phyloP scores from a whole-genome alignment of 495 filamentous ascomycete species.

The Wilcoxina mikolae region DNA sequence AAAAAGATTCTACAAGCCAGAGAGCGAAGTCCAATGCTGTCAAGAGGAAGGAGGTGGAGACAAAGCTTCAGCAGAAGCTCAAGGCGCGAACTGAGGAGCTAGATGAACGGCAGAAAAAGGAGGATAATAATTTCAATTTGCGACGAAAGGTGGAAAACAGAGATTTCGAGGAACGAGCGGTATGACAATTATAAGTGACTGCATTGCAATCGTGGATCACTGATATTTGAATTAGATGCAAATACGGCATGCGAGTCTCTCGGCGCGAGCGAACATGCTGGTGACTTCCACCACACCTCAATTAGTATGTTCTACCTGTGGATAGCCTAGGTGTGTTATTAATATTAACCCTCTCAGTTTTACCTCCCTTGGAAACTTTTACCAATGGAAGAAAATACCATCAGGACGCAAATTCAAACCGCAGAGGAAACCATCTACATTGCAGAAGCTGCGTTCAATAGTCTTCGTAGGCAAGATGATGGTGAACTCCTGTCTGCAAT shows the following conservation, averaged over 20 bases:
- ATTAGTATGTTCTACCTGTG: constrained; percentile 41
- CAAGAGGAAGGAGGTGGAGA: constrained; percentile 76
- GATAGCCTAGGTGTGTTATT: neutral
- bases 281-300: constrained; percentile 58
- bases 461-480: constrained; percentile 13
- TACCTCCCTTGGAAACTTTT: constrained; percentile 77
- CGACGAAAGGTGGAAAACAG: constrained; percentile 54
- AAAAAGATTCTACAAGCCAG: constrained; percentile 34
- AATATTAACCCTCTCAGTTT: constrained; percentile 43
- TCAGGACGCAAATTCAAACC: constrained; percentile 45
- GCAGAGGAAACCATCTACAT: constrained; percentile 38
- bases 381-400: constrained; percentile 44
- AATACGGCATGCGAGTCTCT: constrained; percentile 55
- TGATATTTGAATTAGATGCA: constrained; percentile 48
- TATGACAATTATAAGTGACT: constrained; percentile 11
- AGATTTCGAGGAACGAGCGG: constrained; percentile 61
- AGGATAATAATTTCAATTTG: constrained; percentile 44
- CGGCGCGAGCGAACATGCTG: constrained; percentile 59
- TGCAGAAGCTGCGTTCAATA: constrained; percentile 38
- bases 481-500: constrained; percentile 18
- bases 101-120: constrained; percentile 51
- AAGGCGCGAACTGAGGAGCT: constrained; percentile 57
- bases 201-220: constrained; percentile 10
- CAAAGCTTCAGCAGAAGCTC: constrained; percentile 69
- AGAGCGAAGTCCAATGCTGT: constrained; percentile 50